Evolutionary conservation across 345 rosid species (phyloP).

Genomic region (Ceriops zippeliana): DNA sequence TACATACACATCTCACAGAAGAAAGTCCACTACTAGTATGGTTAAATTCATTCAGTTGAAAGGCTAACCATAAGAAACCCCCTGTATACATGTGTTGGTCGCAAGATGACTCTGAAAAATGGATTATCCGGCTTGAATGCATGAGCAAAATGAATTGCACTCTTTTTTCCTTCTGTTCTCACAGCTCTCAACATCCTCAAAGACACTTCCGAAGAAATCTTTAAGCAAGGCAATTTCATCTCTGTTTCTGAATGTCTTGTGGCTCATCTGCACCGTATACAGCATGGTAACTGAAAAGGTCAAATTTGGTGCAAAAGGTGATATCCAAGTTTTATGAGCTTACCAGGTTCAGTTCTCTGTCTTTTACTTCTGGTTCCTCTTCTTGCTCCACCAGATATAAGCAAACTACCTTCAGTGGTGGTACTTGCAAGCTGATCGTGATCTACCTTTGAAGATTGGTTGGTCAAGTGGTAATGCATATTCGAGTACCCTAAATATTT

Average conservation of each 20-base stretch:
- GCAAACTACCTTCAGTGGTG: conserved; percentile 14
- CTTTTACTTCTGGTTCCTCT: conserved; percentile 55
- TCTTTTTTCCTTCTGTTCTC: conserved; percentile 29
- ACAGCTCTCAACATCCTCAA: conserved; percentile 28
- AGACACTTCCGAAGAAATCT: conserved; percentile 1
- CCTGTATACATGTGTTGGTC: conserved; percentile 33
- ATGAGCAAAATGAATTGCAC: conserved; percentile 26
- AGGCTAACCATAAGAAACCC: conserved; percentile 34
- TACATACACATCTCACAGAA: neutral
- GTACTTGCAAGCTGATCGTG: neutral
- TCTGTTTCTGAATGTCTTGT: conserved; percentile 6
- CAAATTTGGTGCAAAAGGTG: conserved; percentile 6
- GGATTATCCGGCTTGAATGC: conserved; percentile 33
- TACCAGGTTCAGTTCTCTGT: conserved; percentile 61
- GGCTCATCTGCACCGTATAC: conserved; percentile 1
- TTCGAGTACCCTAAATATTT: conserved; percentile 47
- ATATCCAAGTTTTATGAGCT: conserved; percentile 22
- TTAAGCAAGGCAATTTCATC: neutral
- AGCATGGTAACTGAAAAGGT: conserved; percentile 1
- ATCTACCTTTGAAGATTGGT: neutral
- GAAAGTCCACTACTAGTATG: neutral
- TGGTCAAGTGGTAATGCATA: neutral
- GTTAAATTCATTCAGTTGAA: neutral
- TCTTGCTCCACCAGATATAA: conserved; percentile 32
- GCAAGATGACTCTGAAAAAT: conserved; percentile 33